Percentiles rank a stretch among this genome's conserved stretches.
phyloP scores from a whole-genome alignment of 768 basidiomycete species.

The Amanita pallidorosea region DNA sequence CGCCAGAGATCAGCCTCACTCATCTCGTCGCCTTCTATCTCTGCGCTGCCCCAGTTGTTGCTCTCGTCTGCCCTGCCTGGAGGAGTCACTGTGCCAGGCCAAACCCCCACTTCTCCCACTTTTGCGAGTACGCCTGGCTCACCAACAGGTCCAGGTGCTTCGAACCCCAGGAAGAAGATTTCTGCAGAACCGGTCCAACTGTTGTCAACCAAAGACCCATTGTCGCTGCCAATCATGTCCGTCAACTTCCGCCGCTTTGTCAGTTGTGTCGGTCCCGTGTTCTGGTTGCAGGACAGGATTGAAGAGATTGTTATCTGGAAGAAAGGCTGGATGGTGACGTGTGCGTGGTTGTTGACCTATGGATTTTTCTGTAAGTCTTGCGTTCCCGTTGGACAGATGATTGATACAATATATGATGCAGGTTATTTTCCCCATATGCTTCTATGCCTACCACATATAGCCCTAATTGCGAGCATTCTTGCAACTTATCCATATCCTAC shows the following conservation, averaged over 20 bases:
- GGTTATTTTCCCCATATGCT: slow-evolving; percentile 71
- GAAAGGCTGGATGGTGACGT: slow-evolving; percentile 60
- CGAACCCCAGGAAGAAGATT: slow-evolving; percentile 11
- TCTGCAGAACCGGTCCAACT: slow-evolving; percentile 20
- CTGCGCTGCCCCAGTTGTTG: slow-evolving; percentile 26
- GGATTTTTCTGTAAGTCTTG: slow-evolving; percentile 61
- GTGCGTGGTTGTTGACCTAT: slow-evolving; percentile 67
- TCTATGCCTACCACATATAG: slow-evolving; percentile 57
- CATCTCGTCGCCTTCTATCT: slow-evolving; percentile 20
- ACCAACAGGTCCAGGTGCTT: background rate
- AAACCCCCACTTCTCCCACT: background rate
- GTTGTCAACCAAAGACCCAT: slow-evolving; percentile 51
- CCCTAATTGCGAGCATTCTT: slow-evolving; percentile 56
- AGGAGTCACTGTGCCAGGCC: background rate
- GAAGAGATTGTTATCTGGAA: slow-evolving; percentile 85
- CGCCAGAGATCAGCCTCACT: slow-evolving; percentile 13
- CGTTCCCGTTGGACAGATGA: background rate
- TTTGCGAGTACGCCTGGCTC: background rate
- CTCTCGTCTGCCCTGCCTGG: slow-evolving; percentile 20
- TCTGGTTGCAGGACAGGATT: slow-evolving; percentile 83
- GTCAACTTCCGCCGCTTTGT: slow-evolving; percentile 79
- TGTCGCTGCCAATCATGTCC: slow-evolving; percentile 70
- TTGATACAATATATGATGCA: slow-evolving; percentile 15
- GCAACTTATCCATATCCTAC: slow-evolving; percentile 45
- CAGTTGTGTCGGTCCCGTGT: slow-evolving; percentile 62